Evolutionary conservation across 495 filamentous ascomycete species (phyloP).

Genomic region (Daldinia bambusicola): DNA sequence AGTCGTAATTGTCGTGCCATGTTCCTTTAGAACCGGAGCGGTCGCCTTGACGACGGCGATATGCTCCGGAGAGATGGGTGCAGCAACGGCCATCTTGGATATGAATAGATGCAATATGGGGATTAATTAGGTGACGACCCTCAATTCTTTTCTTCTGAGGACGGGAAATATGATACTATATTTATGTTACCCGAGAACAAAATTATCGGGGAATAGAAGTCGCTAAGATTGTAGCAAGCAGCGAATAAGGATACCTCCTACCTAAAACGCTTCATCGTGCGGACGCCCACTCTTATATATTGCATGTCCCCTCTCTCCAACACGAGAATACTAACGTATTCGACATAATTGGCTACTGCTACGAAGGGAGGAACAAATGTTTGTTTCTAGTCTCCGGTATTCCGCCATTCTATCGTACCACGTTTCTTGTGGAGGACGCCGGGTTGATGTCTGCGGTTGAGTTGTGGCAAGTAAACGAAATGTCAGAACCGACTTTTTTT

Average conservation of each 20-base stretch:
- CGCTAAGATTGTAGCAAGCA: neutral
- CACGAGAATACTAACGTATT: neutral
- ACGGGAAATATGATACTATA: neutral
- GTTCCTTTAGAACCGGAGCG: conserved; percentile 69
- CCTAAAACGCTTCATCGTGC: neutral
- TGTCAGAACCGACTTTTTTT: conserved; percentile 17
- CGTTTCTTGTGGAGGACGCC: conserved; percentile 26
- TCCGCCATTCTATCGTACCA: conserved; percentile 36
- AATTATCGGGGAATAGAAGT: neutral
- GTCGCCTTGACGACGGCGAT: conserved; percentile 68
- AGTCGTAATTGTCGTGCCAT: conserved; percentile 72
- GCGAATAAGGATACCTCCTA: neutral
- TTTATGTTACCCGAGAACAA: neutral
- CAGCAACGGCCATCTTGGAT: conserved; percentile 42
- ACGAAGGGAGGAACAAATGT: neutral
- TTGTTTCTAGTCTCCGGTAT: conserved; percentile 14
- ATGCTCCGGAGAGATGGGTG: conserved; percentile 54
- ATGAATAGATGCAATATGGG: neutral
- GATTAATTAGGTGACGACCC: neutral
- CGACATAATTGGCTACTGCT: conserved; percentile 17
- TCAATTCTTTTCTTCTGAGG: neutral
- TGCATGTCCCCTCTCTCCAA: neutral
- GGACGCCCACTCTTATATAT: conserved; percentile 28
- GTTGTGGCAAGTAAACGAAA: conserved; percentile 17
- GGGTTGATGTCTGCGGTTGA: conserved; percentile 15